Evolutionary conservation across 164 flowering plant genomes (phyloP).

Genomic region (Akebia trifoliata): DNA sequence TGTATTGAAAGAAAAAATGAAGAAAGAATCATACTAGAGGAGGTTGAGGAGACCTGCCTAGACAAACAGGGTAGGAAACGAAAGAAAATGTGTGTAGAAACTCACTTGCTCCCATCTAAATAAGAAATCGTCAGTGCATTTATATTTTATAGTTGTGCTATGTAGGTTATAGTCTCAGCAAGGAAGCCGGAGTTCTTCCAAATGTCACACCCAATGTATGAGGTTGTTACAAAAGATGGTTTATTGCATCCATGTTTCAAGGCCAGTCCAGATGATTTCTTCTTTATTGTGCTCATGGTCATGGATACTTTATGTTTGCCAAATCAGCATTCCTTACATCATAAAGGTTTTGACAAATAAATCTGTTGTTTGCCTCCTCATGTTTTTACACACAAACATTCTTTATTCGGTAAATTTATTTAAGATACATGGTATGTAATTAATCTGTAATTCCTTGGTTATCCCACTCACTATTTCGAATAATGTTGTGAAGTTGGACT

Average conservation of each 20-base stretch:
- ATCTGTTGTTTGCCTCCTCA: neutral
- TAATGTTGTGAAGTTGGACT: too few species aligned
- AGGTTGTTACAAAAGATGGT: slow-evolving; percentile 92
- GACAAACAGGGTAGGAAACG: too few species aligned
- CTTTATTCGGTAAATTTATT: neutral
- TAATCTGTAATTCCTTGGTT: too few species aligned
- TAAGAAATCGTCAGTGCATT: too few species aligned
- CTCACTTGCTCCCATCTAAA: too few species aligned
- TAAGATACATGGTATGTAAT: neutral
- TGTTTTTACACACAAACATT: neutral
- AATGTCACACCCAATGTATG: slow-evolving; percentile 91
- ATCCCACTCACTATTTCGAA: too few species aligned
- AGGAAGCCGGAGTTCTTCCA: slow-evolving; percentile 98
- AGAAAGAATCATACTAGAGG: too few species aligned
- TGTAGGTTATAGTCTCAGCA: slow-evolving; percentile 88
- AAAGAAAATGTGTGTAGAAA: too few species aligned
- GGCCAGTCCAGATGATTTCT: slow-evolving; percentile 55
- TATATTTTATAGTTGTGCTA: slow-evolving; percentile 6
- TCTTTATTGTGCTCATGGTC: neutral
- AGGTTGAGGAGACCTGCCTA: too few species aligned
- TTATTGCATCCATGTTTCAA: slow-evolving; percentile 95
- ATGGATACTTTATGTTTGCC: neutral
- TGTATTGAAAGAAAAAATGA: too few species aligned
- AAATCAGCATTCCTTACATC: neutral
- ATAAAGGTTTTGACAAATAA: too few species aligned